These are phyloP conservation scores for Porodaedalea pini DNA, from an alignment of 1,284 basidiomycete genomes.

Conservation along the genomic window DNA sequence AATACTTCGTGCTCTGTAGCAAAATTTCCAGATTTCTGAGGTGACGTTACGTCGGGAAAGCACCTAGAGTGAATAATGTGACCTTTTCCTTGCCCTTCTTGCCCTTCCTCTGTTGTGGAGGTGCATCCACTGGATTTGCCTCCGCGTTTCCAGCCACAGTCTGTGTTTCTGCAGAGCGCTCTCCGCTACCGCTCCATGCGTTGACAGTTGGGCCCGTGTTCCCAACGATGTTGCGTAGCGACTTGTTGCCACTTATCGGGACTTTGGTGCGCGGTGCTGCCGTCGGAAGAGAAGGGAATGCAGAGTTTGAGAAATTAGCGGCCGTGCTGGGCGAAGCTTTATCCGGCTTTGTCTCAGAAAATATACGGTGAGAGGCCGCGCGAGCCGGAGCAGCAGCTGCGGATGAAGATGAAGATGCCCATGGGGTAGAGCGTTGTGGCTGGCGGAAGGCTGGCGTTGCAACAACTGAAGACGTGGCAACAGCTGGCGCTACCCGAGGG, in stretches of 20 bases:
- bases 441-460: slow-evolving; percentile 39
- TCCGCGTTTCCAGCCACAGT: slow-evolving; percentile 23
- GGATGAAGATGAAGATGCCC: slow-evolving; percentile 38
- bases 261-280: slow-evolving; percentile 42
- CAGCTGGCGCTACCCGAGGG: slow-evolving; percentile 28
- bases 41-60: slow-evolving; percentile 22
- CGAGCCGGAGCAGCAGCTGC: slow-evolving; percentile 25
- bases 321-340: neutral
- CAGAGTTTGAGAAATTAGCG: slow-evolving; percentile 43
- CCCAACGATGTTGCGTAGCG: slow-evolving; percentile 69
- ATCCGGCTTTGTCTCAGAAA: neutral
- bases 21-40: too few relatives aligned
- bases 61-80: slow-evolving; percentile 60
- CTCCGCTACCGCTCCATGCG: slow-evolving; percentile 45
- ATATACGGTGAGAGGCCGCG: slow-evolving; percentile 34
- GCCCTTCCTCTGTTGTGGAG: slow-evolving; percentile 38
- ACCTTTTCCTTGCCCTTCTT: slow-evolving; percentile 83
- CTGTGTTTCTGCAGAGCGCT: slow-evolving; percentile 19
- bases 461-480: slow-evolving; percentile 30
- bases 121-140: slow-evolving; percentile 21
- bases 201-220: slow-evolving; percentile 42
- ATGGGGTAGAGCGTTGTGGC: slow-evolving; percentile 52
- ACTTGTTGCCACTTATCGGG: slow-evolving; percentile 60
- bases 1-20: too few relatives aligned
- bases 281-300: slow-evolving; percentile 72